Conservation (phyloP, 441 rosid species). For the Adansonia rubrostipa region DNA sequence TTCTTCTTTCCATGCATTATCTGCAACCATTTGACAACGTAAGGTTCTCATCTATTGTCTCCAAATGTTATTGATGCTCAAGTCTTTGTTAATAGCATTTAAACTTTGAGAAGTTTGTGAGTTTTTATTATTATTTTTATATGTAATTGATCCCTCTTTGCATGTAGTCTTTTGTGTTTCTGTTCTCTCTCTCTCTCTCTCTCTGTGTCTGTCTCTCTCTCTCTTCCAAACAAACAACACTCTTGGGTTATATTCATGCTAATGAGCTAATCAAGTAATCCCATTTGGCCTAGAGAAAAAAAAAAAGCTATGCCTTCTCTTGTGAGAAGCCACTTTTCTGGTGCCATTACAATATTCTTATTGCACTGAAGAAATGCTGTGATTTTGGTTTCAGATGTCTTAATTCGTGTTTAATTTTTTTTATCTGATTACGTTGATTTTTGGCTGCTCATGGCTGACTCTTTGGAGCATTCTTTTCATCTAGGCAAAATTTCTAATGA, state of each 20-base stretch:
- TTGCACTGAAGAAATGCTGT: conserved; percentile 4
- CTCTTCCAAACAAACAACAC: not conserved
- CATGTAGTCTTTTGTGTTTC: not conserved
- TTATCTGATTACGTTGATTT: conserved; percentile 1
- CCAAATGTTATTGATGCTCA: conserved; percentile 1
- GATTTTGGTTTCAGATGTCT: not conserved
- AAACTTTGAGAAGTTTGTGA: not conserved
- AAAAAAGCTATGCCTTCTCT: not conserved
- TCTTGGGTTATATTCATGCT: not conserved
- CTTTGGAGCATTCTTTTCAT: conserved; percentile 11
- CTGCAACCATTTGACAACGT: not conserved
- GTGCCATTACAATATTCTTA: conserved; percentile 11
- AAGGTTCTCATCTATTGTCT: not conserved
- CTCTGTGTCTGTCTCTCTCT: no score
- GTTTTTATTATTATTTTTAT: not conserved
- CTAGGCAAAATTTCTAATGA: conserved; percentile 53
- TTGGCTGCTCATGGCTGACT: conserved; percentile 24
- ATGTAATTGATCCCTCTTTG: not conserved
- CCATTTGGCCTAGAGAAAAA: not conserved
- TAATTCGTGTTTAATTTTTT: not conserved
- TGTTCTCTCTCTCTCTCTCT: no score
- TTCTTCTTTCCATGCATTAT: conserved; percentile 8
- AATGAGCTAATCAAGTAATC: conserved; percentile 8
- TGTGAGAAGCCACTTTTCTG: conserved; percentile 15
- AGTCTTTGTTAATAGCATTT: not conserved